Conservation (phyloP, 83 land plant genomes). For the Diphasiastrum complanatum region DNA sequence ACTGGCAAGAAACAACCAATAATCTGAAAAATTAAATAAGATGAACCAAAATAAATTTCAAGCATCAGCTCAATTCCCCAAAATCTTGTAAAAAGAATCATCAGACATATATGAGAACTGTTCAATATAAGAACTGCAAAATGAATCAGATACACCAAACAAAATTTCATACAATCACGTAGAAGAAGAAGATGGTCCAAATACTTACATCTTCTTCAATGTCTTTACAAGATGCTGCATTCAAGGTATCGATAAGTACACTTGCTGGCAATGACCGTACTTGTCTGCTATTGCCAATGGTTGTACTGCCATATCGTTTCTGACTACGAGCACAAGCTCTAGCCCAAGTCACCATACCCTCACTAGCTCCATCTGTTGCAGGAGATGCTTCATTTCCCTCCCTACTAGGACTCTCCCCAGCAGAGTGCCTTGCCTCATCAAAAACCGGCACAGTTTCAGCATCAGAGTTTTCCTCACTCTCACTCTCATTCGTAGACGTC, state of each 20-base stretch:
- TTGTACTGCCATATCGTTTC: constrained; percentile 53
- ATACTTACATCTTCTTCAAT: constrained; percentile 48
- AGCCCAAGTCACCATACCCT: constrained; percentile 66
- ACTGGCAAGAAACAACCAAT: constrained; percentile 48
- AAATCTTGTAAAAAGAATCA: no score
- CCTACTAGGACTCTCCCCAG: constrained; percentile 27
- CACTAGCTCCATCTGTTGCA: constrained; percentile 35
- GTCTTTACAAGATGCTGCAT: constrained; percentile 34
- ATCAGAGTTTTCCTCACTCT: no score
- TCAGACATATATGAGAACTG: no score
- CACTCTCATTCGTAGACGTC: no score
- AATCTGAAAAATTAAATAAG: constrained; percentile 7
- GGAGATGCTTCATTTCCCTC: constrained; percentile 39
- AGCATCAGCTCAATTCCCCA: neutral
- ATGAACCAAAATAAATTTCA: neutral
- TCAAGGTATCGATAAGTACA: constrained; percentile 46
- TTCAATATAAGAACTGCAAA: neutral
- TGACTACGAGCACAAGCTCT: constrained; percentile 62
- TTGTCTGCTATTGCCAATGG: constrained; percentile 31
- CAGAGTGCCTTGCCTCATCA: neutral
- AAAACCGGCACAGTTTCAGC: no score
- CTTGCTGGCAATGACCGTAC: constrained; percentile 24
- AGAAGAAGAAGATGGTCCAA: neutral
- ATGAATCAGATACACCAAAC: neutral
- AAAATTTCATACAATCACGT: neutral